Conservation (phyloP, 768 basidiomycete species). For the Cubamyces sp. region DNA sequence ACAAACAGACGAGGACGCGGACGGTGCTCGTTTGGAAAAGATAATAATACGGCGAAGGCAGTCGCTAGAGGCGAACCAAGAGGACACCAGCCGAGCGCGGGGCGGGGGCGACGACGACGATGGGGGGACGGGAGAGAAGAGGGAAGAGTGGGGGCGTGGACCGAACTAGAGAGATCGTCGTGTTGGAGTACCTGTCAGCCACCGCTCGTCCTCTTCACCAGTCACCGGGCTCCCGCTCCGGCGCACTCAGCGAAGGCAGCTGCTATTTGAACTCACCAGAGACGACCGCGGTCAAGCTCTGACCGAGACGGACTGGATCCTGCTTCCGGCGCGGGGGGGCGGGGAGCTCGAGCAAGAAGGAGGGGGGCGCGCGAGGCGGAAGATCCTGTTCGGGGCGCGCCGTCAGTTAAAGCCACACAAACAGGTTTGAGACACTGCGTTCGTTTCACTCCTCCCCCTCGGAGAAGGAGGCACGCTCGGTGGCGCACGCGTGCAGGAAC, state of each 20-base stretch:
- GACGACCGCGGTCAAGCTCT: too few relatives aligned
- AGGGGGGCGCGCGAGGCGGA: constrained; percentile 14
- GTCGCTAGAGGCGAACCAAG: constrained; percentile 22
- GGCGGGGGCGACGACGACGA: constrained; percentile 5
- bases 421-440: neutral
- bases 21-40: constrained; percentile 9
- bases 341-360: constrained; percentile 4
- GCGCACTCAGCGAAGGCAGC: too few relatives aligned
- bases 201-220: neutral
- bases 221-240: too few relatives aligned
- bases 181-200: constrained; percentile 8
- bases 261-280: neutral
- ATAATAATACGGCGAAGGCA: constrained; percentile 23
- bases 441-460: neutral
- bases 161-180: constrained; percentile 18
- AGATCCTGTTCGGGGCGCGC: constrained; percentile 16
- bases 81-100: constrained; percentile 14
- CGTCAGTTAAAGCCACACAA: constrained; percentile 6
- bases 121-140: neutral
- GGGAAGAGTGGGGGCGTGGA: neutral
- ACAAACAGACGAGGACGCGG: constrained; percentile 10
- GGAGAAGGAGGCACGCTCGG: too few relatives aligned
- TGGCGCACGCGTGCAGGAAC: neutral
- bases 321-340: constrained; percentile 10
- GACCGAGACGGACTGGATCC: constrained; percentile 6